phyloP scores from a whole-genome alignment of 2,329 filamentous ascomycete species.

The Pyricularia pennisetigena region DNA sequence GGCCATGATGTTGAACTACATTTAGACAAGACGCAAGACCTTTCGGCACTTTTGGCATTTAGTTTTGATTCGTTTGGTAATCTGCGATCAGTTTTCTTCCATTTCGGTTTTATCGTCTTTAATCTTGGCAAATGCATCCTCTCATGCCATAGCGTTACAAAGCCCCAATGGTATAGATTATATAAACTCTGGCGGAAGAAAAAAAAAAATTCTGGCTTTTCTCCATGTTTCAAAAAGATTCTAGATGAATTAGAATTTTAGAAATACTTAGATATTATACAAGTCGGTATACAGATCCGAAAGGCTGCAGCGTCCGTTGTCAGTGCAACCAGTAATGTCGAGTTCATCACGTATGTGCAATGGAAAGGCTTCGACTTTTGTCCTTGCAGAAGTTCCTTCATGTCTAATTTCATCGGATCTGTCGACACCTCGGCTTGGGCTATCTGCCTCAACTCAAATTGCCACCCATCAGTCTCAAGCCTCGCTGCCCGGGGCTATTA shows the following conservation, averaged over 20 bases:
- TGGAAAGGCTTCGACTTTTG: neutral
- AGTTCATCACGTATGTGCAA: neutral
- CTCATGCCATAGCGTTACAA: neutral
- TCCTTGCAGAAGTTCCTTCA: neutral
- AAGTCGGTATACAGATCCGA: neutral
- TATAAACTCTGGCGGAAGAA: neutral
- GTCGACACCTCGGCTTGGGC: neutral
- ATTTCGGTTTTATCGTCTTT: neutral
- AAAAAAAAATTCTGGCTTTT: neutral
- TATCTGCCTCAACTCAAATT: neutral
- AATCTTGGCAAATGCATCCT: neutral
- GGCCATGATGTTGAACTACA: slow-evolving; percentile 29
- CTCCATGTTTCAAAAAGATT: neutral
- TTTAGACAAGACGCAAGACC: neutral
- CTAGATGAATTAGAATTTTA: neutral
- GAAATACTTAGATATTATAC: neutral
- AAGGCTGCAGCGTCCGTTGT: neutral
- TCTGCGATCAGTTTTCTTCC: neutral
- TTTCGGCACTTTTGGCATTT: neutral
- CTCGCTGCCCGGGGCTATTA: neutral
- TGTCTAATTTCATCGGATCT: neutral
- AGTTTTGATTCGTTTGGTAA: neutral
- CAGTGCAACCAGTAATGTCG: neutral
- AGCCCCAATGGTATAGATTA: neutral
- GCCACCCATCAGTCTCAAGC: neutral